Evolutionary conservation across 768 basidiomycete species (phyloP), one percentile per base, ranked within the genome.

Genomic region (Suillus lakei): DNA sequence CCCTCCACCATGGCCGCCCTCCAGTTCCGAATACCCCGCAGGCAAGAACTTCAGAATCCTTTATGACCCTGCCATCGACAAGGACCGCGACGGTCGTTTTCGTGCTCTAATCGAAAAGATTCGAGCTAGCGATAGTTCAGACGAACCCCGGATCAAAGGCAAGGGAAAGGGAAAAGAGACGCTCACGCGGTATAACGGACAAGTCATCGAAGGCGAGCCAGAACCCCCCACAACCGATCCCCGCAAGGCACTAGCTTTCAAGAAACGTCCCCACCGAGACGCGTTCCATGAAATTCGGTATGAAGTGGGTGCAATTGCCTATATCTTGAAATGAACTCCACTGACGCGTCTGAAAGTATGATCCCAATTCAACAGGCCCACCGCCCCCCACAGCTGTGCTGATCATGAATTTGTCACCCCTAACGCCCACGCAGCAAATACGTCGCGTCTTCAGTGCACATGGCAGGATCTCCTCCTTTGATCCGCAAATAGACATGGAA

Each of bases 321-420:
- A 71, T 60, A 38, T 44, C 36, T 26, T n/a, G 7, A 61, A 39
- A 34, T 62, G 60, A 54, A 63, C 41, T 48, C 51, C 30, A 64
- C 61, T 58, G 16, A 59, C 53, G 54, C 21, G 32, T 32, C 38
- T 50, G 66, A 23, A 75, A 97, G 94, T 88, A 91, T 80, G 95
- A 96, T 74, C 78, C 79, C 28, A 81, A 91, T 70, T 92, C 94
- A 1, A 81, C 82, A 1, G 88, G 88, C 0, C 84, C 91, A 0
- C 88, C 91, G 15, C 95, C 93, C 0, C 87, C 93, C 0, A 85
- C 85, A 0, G 84, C 88, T 2, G 86, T 99, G 6, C 84, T 96
- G 13, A 78, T 97, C 53, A 85, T 87, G 30, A 86, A 86, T 64
- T 79, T 97, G 54, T 88, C 90, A 1, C 87, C 89, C 0, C 79